Evolutionary conservation across 2,329 filamentous ascomycete genomes (phyloP).

Genomic region (Chaetomium strumarium): DNA sequence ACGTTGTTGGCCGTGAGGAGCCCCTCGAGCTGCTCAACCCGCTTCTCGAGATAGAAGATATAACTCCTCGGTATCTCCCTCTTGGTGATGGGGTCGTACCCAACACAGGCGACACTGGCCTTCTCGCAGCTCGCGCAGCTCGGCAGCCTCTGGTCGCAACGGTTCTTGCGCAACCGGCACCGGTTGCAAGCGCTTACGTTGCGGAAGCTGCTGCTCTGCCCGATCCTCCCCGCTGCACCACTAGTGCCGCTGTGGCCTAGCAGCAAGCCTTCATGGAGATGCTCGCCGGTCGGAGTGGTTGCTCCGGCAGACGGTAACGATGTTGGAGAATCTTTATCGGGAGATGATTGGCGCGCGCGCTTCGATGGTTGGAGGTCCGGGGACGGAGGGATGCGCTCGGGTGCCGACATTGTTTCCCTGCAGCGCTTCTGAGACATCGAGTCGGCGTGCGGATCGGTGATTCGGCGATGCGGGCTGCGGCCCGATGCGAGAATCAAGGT

Average conservation of each 20-base stretch:
- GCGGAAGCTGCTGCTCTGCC: slow-evolving; percentile 64
- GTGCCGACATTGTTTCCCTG: slow-evolving; percentile 36
- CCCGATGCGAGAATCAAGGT: slow-evolving; percentile 9
- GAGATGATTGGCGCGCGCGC: slow-evolving; percentile 50
- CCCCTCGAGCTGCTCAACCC: slow-evolving; percentile 76
- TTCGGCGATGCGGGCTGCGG: slow-evolving; percentile 8
- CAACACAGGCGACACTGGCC: slow-evolving; percentile 84
- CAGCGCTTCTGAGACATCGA: slow-evolving; percentile 10
- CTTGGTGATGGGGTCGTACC: slow-evolving; percentile 95
- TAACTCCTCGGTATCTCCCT: slow-evolving; percentile 91
- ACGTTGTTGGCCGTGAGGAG: slow-evolving; percentile 65
- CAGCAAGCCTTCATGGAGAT: slow-evolving; percentile 27
- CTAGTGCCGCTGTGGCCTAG: slow-evolving; percentile 27
- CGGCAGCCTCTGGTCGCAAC: slow-evolving; percentile 88
- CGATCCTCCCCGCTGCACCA: slow-evolving; percentile 37
- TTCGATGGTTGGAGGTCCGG: slow-evolving; percentile 49
- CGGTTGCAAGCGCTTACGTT: slow-evolving; percentile 94
- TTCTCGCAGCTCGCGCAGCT: slow-evolving; percentile 91
- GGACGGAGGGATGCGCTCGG: slow-evolving; percentile 41
- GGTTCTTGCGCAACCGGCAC: slow-evolving; percentile 86
- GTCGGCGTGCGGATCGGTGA: slow-evolving; percentile 10
- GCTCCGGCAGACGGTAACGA: slow-evolving; percentile 29
- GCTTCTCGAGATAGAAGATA: slow-evolving; percentile 88
- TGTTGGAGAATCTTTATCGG: slow-evolving; percentile 39
- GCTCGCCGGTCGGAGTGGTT: slow-evolving; percentile 32